Percentiles rank a stretch among this genome's conserved stretches.
phyloP scores from a whole-genome alignment of 2,329 filamentous ascomycete species.

The Exserohilum turcica region DNA sequence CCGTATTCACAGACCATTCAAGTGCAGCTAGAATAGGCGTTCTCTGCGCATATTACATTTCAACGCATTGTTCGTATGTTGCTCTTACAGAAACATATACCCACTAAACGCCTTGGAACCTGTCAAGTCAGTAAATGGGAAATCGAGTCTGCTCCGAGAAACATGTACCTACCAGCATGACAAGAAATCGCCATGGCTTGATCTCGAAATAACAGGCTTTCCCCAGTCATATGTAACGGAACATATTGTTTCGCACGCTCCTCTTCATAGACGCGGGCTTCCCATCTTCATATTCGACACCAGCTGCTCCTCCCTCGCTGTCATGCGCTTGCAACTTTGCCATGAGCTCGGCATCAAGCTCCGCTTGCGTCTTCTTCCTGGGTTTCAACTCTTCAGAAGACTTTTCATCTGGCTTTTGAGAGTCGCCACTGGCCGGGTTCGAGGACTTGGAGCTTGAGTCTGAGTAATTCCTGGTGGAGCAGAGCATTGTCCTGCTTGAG shows the following conservation, averaged over 20 bases:
- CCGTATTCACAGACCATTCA: too few species aligned
- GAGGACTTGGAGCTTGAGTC: slow-evolving; percentile 3
- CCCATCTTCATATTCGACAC: slow-evolving; percentile 76
- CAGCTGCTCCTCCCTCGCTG: slow-evolving; percentile 72
- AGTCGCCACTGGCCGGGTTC: neutral
- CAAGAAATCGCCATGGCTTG: neutral
- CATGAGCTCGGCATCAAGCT: slow-evolving; percentile 70
- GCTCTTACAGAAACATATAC: too few species aligned
- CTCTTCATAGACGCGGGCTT: slow-evolving; percentile 74
- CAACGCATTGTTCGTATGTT: too few species aligned
- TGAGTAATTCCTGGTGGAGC: slow-evolving; percentile 7
- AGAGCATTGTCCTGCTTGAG: neutral
- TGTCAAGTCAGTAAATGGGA: neutral
- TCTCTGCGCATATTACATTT: too few species aligned
- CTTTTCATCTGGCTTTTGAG: slow-evolving; percentile 19
- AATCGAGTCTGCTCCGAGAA: neutral
- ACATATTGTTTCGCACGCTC: slow-evolving; percentile 77
- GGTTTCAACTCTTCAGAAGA: slow-evolving; percentile 21
- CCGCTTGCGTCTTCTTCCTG: slow-evolving; percentile 61
- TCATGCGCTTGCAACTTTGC: slow-evolving; percentile 68
- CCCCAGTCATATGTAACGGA: slow-evolving; percentile 63
- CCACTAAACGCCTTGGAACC: neutral
- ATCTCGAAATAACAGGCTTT: too few species aligned
- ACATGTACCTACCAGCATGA: neutral
- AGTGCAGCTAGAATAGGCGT: too few species aligned